Percentiles rank a stretch among this genome's conserved stretches.
phyloP scores from a whole-genome alignment of 2,329 filamentous ascomycete genomes.

The Fusarium anthophilum region DNA sequence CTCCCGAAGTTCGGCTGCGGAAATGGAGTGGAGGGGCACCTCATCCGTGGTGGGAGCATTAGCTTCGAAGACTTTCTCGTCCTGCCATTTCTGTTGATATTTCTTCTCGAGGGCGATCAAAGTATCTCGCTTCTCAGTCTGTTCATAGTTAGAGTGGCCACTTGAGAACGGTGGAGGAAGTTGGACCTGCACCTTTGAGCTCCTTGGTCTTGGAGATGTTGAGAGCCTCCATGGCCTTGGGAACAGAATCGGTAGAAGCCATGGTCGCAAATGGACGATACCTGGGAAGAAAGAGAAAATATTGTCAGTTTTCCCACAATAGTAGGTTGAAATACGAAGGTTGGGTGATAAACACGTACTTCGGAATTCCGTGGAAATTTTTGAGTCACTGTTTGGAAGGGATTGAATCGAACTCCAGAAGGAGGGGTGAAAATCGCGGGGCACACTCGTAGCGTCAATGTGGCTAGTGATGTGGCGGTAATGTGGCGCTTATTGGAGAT shows the following conservation, averaged over 20 bases:
- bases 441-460: slow-evolving; percentile 37
- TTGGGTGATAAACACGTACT: slow-evolving; percentile 22
- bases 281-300: not conserved
- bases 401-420: slow-evolving; percentile 34
- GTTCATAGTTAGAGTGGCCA: slow-evolving; percentile 30
- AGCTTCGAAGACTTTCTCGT: slow-evolving; percentile 76
- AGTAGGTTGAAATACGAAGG: not conserved
- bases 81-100: slow-evolving; percentile 76
- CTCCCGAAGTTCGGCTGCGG: slow-evolving; percentile 77
- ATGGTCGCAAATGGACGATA: slow-evolving; percentile 50
- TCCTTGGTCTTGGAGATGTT: slow-evolving; percentile 68
- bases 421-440: slow-evolving; percentile 52
- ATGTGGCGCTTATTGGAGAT: slow-evolving; percentile 36
- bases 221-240: slow-evolving; percentile 61
- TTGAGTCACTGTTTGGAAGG: slow-evolving; percentile 46
- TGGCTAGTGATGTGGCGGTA: slow-evolving; percentile 41
- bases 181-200: slow-evolving; percentile 62
- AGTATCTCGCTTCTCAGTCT: slow-evolving; percentile 88
- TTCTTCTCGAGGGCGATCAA: slow-evolving; percentile 88
- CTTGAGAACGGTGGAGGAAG: not conserved
- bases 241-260: slow-evolving; percentile 53
- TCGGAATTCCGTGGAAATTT: slow-evolving; percentile 41
- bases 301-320: slow-evolving; percentile 8
- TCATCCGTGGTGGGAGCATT: slow-evolving; percentile 84
- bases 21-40: slow-evolving; percentile 77